Percentiles rank a stretch among this genome's conserved stretches.
These are phyloP conservation scores for Globomyces pollinis-pini DNA, from an alignment of 192 early-diverging fungal species.

Conservation along the genomic window DNA sequence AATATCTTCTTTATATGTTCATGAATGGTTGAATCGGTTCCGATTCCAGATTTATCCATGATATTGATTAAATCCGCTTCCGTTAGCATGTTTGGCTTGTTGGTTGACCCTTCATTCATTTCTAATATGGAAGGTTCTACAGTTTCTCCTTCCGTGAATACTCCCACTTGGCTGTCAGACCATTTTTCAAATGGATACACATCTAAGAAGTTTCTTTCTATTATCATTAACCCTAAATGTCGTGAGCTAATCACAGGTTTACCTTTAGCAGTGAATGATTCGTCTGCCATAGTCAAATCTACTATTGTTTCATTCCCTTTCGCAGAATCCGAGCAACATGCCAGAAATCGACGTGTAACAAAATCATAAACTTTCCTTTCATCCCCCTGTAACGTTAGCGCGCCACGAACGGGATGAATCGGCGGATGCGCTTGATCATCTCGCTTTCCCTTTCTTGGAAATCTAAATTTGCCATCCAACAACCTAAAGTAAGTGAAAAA, in stretches of 20 bases:
- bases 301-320: constrained; percentile 77
- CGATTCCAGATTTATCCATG: constrained; percentile 93
- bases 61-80: constrained; percentile 79
- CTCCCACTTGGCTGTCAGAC: constrained; percentile 63
- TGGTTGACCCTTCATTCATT: constrained; percentile 62
- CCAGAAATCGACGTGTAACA: constrained; percentile 79
- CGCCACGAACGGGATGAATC: constrained; percentile 76
- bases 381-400: constrained; percentile 51
- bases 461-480: constrained; percentile 54
- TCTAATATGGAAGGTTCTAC: constrained; percentile 61
- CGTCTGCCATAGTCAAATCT: constrained; percentile 58
- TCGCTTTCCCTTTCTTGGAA: constrained; percentile 72
- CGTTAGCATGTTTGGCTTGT: constrained; percentile 65
- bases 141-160: constrained; percentile 57
- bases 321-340: constrained; percentile 86
- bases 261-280: constrained; percentile 67
- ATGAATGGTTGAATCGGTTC: constrained; percentile 94
- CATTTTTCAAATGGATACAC: constrained; percentile 90
- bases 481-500: constrained; percentile 39
- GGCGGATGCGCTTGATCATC: constrained; percentile 98
- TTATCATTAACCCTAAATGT: constrained; percentile 75
- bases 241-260: too few species aligned
- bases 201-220: constrained; percentile 84
- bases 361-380: constrained; percentile 78
- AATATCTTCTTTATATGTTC: constrained; percentile 93